Base-by-base conservation (phyloP, 2,329 filamentous ascomycete species). In the Rosellinia necatrix region DNA sequence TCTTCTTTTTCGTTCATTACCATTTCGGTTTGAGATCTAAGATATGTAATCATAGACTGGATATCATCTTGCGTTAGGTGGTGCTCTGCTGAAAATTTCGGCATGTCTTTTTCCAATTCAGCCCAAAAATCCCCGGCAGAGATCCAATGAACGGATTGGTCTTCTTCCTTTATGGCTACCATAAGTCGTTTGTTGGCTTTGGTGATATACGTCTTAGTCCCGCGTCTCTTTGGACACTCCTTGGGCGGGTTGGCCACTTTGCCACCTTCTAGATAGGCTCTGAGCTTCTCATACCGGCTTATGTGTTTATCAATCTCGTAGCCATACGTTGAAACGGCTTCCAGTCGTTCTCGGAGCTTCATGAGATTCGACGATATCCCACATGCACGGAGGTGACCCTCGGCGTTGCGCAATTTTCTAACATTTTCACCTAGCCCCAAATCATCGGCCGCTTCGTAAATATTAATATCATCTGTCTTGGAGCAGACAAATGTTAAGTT, bases 401-500 rank as follows among this genome's bases (percentile, higher is more conserved):
- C 30, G 13, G 22, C 27, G 17, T 25, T 17, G 21, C 5, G 6
- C 4, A 49, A 19, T 24, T 37, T 25, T 10, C 61, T 61, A 41
- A 73, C 61, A 30, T 72, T 64, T 3, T 70, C 64, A 6, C 66
- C 58, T 1, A 77, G 59, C 1, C 66, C 68, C 3, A 81, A 64
- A 7, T 57, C 68, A 12, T 72, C 66, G 0, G 64, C 50, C 9
- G 86, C 81, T 1, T 87, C 81, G 1, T 81, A 81, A 10, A 84
- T 73, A 32, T 75, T 81, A 53, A 88, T 87, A 0, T 82, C 82
- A 1, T 2, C 79, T 77, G 2, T 66, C 48, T 66, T 64, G 0
- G 63, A 60, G n/a, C 64, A 66, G 17, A 67, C 80, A 53, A 86
- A 86, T 0, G 81, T 83, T 2, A 85, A 72, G 3, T 71, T 75